Percentiles rank a stretch among this genome's conserved stretches.
phyloP scores from a whole-genome alignment of 2,329 filamentous ascomycete species.

The Trichophyton schoenleinii region DNA sequence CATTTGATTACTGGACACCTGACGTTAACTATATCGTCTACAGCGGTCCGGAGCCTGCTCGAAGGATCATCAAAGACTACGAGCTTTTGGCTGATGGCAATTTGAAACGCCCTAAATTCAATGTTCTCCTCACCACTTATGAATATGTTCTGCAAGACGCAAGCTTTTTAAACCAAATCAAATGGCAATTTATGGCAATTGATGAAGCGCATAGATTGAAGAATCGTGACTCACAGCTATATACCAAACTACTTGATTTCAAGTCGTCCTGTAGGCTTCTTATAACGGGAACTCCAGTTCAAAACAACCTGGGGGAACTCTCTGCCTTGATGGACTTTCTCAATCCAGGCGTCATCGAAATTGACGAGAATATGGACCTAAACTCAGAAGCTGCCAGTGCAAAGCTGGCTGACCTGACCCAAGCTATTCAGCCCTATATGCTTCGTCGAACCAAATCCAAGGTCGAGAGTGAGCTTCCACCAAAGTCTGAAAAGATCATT shows the following conservation, averaged over 20 bases:
- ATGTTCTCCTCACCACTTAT: slow-evolving; percentile 94
- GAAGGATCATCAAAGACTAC: slow-evolving; percentile 77
- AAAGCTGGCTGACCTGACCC: slow-evolving; percentile 76
- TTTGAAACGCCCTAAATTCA: slow-evolving; percentile 82
- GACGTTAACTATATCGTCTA: slow-evolving; percentile 97
- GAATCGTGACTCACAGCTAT: slow-evolving; percentile 89
- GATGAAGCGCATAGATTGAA: slow-evolving; percentile 96
- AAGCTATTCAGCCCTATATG: slow-evolving; percentile 84
- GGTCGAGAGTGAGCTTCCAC: slow-evolving; percentile 88
- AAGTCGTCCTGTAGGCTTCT: slow-evolving; percentile 77
- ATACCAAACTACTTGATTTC: slow-evolving; percentile 72
- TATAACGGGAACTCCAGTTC: slow-evolving; percentile 93
- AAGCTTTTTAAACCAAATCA: slow-evolving; percentile 73
- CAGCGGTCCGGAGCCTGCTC: slow-evolving; percentile 74
- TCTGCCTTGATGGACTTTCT: slow-evolving; percentile 90
- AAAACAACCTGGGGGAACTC: slow-evolving; percentile 89
- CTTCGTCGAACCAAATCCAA: slow-evolving; percentile 92
- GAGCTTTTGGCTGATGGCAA: slow-evolving; percentile 82
- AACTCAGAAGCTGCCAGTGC: slow-evolving; percentile 66
- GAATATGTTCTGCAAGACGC: slow-evolving; percentile 87
- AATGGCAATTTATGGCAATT: slow-evolving; percentile 94
- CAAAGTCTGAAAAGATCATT: slow-evolving; percentile 98
- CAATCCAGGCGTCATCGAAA: slow-evolving; percentile 83
- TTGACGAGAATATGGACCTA: slow-evolving; percentile 86
- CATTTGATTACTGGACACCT: slow-evolving; percentile 90